These are phyloP conservation scores for Lentinula lateritia DNA, from an alignment of 768 basidiomycete species.

Conservation along the genomic window DNA sequence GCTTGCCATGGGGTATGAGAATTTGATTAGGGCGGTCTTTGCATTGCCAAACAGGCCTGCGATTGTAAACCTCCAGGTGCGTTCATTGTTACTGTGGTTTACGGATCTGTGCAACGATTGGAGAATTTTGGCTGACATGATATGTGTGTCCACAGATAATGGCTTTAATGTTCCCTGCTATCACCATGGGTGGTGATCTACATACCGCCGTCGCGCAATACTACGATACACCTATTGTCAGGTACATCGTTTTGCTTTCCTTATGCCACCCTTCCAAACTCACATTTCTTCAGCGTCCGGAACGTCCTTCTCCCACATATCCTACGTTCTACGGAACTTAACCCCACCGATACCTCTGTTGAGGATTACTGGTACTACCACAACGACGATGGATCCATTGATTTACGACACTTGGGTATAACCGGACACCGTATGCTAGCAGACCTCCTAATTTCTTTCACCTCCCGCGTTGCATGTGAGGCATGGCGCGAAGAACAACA, in stretches of 20 bases:
- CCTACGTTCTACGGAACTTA: background rate
- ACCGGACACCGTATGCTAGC: slow-evolving; percentile 1
- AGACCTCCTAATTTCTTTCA: background rate
- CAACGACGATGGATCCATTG: background rate
- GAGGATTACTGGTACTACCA: slow-evolving; percentile 4
- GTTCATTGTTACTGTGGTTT: background rate
- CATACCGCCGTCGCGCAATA: slow-evolving; percentile 1
- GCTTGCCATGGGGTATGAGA: background rate
- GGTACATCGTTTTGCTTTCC: background rate
- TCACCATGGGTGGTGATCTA: background rate
- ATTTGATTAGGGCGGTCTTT: background rate
- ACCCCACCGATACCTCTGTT: background rate
- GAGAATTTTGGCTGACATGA: too few relatives aligned
- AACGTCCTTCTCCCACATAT: slow-evolving; percentile 2
- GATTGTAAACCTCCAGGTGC: background rate
- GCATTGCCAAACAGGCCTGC: background rate
- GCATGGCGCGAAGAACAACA: background rate
- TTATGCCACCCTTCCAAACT: background rate
- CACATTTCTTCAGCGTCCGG: background rate
- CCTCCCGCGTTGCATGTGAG: slow-evolving; percentile 1
- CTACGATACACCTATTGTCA: slow-evolving; percentile 1
- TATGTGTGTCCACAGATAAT: background rate
- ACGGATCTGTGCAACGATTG: too few relatives aligned
- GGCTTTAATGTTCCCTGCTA: background rate
- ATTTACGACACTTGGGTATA: background rate